These are phyloP conservation scores for Brassica incana DNA, from an alignment of 345 rosid species.

Conservation along the genomic window DNA sequence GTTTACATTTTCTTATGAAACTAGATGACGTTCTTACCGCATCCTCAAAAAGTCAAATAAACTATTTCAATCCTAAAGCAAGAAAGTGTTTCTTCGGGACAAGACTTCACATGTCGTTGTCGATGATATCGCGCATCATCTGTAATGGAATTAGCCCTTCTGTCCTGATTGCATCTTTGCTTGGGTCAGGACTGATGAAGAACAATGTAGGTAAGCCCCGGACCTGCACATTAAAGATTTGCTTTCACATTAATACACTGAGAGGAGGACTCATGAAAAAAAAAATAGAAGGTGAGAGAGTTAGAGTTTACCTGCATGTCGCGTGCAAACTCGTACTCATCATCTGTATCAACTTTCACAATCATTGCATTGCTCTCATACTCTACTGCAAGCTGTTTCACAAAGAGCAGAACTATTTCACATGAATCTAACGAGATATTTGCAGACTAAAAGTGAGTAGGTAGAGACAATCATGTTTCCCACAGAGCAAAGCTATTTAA, in stretches of 20 bases:
- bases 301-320: slow-evolving; percentile 70
- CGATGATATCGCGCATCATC: slow-evolving; percentile 87
- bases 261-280: neutral
- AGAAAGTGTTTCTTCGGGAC: slow-evolving; percentile 10
- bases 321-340: slow-evolving; percentile 84
- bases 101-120: slow-evolving; percentile 66
- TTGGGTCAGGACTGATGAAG: slow-evolving; percentile 86
- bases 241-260: neutral
- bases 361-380: slow-evolving; percentile 76
- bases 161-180: slow-evolving; percentile 80
- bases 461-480: neutral
- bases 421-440: neutral
- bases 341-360: slow-evolving; percentile 86
- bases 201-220: slow-evolving; percentile 84
- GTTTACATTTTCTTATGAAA: neutral
- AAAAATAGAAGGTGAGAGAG: neutral
- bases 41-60: neutral
- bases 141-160: slow-evolving; percentile 86
- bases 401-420: neutral
- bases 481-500: no score
- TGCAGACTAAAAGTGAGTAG: neutral
- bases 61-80: slow-evolving; percentile 20
- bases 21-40: neutral
- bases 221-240: slow-evolving; percentile 52
- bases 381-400: slow-evolving; percentile 79